Evolutionary conservation across 1,139 yeast species (phyloP), one percentile per base, ranked within the genome.

Genomic region (Pichia terricola): DNA sequence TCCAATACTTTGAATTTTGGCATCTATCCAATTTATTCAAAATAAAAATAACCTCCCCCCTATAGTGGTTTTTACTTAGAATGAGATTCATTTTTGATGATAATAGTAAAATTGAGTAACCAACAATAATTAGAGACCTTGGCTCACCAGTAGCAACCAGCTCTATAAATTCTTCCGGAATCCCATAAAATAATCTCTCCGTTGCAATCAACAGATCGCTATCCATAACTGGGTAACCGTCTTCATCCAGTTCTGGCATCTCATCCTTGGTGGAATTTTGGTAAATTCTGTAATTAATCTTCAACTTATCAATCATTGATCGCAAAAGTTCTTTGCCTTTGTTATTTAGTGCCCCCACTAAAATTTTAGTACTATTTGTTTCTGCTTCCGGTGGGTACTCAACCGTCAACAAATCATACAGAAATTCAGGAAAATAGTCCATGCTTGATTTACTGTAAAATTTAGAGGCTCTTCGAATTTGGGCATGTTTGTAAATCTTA

Each of bases 61-160:
- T 43, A 35, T 36, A 44, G 55, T 5, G 53, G 42, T 8, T 37
- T 37, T 11, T 45, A 39, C 0, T 54, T 50, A 56, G 57, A 48
- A 49, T 43, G 16, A 45, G 45, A 32, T 48, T 50, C 5, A 28
- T 22, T 34, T 50, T 47, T 4, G 48, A 39, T 4, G 53, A 53
- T 22, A 53, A 43, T 28, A 52, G 50, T 40, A 58, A 41, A n/a
- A 58, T 41, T 32, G 51, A 47, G 45, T 57, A 57, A 3, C 56
- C 62, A 22, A 53, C 44, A 6, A 58, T 37, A n/a, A 59, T 53
- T 31, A 59, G 41, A 1, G 60, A 55, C 11, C 62, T 49, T n/a
- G 62, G 61, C 35, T 59, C 62, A 25, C 49, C 47, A 16, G 42
- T 47, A 5, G 51, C 51, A 34, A 55, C 48, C 35, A 58, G 38